Percentiles rank a stretch among this genome's conserved stretches.
Conservation (phyloP, 352 stramenopile species). For the Phytophthora syringae region DNA sequence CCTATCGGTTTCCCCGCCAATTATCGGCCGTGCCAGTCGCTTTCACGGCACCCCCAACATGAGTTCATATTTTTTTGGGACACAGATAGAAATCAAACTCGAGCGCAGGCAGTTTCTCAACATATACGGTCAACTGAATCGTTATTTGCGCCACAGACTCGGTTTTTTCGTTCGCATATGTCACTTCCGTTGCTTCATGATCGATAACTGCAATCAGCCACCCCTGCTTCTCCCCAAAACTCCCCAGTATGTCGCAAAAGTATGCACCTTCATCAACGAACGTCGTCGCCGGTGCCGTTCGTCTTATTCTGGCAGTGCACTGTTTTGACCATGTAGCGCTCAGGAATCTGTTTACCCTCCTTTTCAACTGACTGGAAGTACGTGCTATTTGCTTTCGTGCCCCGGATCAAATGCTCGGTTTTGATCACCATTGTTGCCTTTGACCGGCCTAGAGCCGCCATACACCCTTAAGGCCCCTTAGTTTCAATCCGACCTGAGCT, state of each 20-base stretch:
- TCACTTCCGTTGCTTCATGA: neutral
- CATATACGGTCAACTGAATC: neutral
- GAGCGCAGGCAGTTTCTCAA: slow-evolving; percentile 6
- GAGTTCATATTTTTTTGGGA: neutral
- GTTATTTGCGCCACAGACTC: neutral
- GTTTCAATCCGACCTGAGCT: neutral
- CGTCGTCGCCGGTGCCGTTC: neutral
- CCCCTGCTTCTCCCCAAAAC: neutral
- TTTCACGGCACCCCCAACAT: slow-evolving; percentile 12
- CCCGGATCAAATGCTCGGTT: neutral
- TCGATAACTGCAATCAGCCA: neutral
- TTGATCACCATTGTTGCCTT: neutral
- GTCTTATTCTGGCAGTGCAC: neutral
- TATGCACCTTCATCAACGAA: slow-evolving; percentile 11
- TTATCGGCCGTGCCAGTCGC: slow-evolving; percentile 1
- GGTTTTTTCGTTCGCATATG: slow-evolving; percentile 3
- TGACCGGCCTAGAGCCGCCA: no score
- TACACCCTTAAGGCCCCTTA: neutral
- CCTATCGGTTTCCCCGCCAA: slow-evolving; percentile 2
- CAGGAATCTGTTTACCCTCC: neutral
- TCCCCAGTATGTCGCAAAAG: slow-evolving; percentile 7
- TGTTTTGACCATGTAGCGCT: slow-evolving; percentile 7
- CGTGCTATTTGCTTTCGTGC: neutral
- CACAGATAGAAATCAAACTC: slow-evolving; percentile 9
- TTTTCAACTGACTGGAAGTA: neutral